Base-by-base conservation (phyloP, 1,284 basidiomycete species). In the Leucoagaricus sp. region DNA sequence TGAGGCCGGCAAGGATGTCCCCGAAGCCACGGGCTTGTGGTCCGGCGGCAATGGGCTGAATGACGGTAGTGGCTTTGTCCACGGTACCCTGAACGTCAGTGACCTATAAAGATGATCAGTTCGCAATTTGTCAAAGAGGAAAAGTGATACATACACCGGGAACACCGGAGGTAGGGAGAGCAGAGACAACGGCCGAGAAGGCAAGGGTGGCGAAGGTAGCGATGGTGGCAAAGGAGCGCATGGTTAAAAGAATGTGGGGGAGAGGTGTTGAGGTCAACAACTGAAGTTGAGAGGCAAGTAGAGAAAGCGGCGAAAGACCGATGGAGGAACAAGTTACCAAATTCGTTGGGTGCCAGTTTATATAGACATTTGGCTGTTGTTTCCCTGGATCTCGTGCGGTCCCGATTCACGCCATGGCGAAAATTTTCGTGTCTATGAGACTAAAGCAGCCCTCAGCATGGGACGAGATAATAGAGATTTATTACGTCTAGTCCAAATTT, bases 211-310 rank as follows among this genome's bases (percentile, higher is more conserved):
- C 49, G 7, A 59, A 36, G 29, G 46, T 28, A n/a, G 49, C 55
- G 34, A 53, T 44, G 45, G 46, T n/a, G 38, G 52, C 52, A 29
- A 55, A 59, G 38, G 58, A 59, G 23, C 44, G 54, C 49, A 55
- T 59, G 45, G 42, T 44, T 19, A 57, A 53, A 49, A 44, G 51
- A 58, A 19, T 47, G 49, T 46, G 42, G 28, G 49, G 47, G 55
- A 34, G 19, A 19, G 26, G n/a, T 15, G 19, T 28, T 47, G 45
- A 21, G n/a, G 48, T 12, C 15, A 42, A n/a, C n/a, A n/a, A n/a
- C n/a, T n/a, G n/a, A n/a, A 12, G 56, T 49, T 34, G 55, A 38
- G 10, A 19, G 36, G 12, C 36, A n/a, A 5, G 19, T 28, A n/a
- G 26, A 17, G 23, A 8, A 12, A 46, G 28, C 23, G n/a, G 45